A percentile compares a stretch with the other conserved stretches of the same genome.
phyloP scores from a whole-genome alignment of 208 protist genomes.

The Zelonia costaricensis region DNA sequence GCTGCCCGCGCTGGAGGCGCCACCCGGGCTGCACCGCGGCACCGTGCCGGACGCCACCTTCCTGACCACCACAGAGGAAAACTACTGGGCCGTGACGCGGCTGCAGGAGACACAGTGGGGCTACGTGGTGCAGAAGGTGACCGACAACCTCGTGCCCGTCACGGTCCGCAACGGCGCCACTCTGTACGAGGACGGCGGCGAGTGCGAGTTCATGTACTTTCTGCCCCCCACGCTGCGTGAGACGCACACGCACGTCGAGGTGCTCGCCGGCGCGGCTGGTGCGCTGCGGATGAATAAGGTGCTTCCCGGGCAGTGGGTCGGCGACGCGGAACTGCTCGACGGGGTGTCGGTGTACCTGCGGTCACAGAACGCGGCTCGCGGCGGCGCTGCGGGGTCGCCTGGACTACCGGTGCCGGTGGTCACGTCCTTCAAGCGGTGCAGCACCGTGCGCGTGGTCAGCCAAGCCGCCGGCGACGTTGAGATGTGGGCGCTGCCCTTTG shows the following conservation, averaged over 20 bases:
- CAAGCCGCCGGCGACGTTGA: neutral
- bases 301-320: constrained; percentile 36
- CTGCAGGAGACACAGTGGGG: constrained; percentile 41
- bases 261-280: constrained; percentile 1
- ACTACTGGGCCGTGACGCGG: constrained; percentile 26
- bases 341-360: constrained; percentile 15
- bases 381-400: neutral
- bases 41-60: constrained; percentile 11
- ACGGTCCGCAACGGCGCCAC: neutral
- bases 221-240: constrained; percentile 18
- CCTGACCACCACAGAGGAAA: constrained; percentile 47
- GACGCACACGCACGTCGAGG: constrained; percentile 3
- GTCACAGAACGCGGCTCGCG: neutral
- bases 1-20: constrained; percentile 23
- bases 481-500: constrained; percentile 45
- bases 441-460: constrained; percentile 17
- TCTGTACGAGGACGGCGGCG: constrained; percentile 28
- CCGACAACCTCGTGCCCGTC: constrained; percentile 18
- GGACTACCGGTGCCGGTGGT: neutral
- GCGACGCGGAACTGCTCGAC: constrained; percentile 42
- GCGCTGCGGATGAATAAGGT: constrained; percentile 12
- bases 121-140: constrained; percentile 26
- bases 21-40: constrained; percentile 8
- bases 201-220: constrained; percentile 32
- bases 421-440: constrained; percentile 6